Percentiles rank a stretch among this genome's conserved stretches.
Conservation (phyloP, 257 asterid species). For the Osmanthus fragrans region DNA sequence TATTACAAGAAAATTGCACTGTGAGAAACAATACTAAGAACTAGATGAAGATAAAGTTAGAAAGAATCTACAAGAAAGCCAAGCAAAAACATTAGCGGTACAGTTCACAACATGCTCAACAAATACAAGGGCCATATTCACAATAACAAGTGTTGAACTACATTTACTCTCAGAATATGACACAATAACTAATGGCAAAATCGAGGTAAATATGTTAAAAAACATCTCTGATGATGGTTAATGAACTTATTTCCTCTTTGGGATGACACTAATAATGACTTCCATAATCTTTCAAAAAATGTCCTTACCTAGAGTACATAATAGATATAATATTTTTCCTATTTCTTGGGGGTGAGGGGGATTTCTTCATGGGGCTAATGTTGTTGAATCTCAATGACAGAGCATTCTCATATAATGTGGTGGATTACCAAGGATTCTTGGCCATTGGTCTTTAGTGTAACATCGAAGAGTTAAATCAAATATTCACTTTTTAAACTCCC, state of each 20-base stretch:
- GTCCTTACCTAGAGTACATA: neutral
- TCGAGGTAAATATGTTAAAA: neutral
- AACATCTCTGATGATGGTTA: neutral
- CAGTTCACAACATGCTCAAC: neutral
- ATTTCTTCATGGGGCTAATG: neutral
- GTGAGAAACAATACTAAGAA: conserved; percentile 20
- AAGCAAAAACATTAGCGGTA: conserved; percentile 12
- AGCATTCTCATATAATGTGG: neutral
- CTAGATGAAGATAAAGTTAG: conserved; percentile 7
- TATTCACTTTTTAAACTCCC: neutral
- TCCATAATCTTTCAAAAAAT: neutral
- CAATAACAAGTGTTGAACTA: conserved; percentile 7
- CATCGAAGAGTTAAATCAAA: neutral
- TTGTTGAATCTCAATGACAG: neutral
- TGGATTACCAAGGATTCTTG: neutral
- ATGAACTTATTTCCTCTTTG: neutral
- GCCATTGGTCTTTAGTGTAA: neutral
- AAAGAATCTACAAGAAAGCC: conserved; percentile 15
- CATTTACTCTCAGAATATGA: conserved; percentile 17
- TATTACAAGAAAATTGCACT: conserved; percentile 38
- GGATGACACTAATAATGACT: neutral
- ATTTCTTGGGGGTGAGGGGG: neutral
- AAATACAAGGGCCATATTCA: conserved; percentile 3
- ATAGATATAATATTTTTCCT: neutral
- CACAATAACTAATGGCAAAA: neutral